Evolutionary conservation across 306 rosid species (phyloP).

Genomic region (Cicer pinnatifidum): DNA sequence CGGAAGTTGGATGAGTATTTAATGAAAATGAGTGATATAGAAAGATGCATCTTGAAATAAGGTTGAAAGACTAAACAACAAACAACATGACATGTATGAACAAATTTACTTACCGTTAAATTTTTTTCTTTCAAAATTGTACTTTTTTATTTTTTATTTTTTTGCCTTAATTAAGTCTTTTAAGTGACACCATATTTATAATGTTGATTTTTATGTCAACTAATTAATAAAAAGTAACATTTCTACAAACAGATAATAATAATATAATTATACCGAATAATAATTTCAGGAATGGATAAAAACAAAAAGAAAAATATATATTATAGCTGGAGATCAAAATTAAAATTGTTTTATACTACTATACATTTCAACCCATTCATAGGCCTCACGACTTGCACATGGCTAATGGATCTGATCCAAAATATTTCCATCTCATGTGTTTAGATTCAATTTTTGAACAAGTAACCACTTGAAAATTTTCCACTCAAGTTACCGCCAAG

Average conservation of each 20-base stretch:
- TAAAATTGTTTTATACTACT: neutral
- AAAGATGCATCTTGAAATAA: conserved; percentile 34
- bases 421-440: conserved; percentile 23
- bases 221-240: too few relatives aligned
- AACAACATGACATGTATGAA: conserved; percentile 2
- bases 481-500: conserved; percentile 19
- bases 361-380: neutral
- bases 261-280: too few relatives aligned
- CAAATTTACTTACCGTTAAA: neutral
- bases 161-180: too few relatives aligned
- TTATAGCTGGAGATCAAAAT: neutral
- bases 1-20: conserved; percentile 46
- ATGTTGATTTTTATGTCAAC: too few relatives aligned
- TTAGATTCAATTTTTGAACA: conserved; percentile 34
- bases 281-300: neutral
- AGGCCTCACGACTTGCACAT: conserved; percentile 8
- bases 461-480: neutral
- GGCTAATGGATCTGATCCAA: conserved; percentile 8
- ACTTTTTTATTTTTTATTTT: too few relatives aligned
- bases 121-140: too few relatives aligned
- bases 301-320: too few relatives aligned
- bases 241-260: too few relatives aligned
- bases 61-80: conserved; percentile 1
- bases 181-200: too few relatives aligned
- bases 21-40: conserved; percentile 46